Percentiles rank a stretch among this genome's conserved stretches.
Evolutionary conservation across 306 rosid genomes (phyloP).

Genomic region (Gastrolobium bilobum): DNA sequence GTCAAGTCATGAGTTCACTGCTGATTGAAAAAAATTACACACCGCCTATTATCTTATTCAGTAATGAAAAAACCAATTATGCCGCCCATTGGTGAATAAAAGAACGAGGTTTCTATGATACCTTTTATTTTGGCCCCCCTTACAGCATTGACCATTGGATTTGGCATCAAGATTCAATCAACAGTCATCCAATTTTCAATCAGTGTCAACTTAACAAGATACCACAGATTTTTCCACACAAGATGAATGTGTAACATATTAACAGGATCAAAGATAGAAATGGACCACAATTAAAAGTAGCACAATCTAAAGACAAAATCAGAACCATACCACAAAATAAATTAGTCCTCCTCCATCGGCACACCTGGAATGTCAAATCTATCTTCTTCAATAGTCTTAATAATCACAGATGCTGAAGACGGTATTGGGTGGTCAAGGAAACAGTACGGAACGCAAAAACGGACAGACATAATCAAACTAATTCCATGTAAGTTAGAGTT

Average conservation of each 20-base stretch:
- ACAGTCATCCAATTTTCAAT: background rate
- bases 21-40: background rate
- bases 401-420: conserved; percentile 64
- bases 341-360: conserved; percentile 86
- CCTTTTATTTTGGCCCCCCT: background rate
- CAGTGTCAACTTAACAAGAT: background rate
- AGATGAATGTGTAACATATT: background rate
- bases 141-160: background rate
- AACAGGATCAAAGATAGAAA: conserved; percentile 17
- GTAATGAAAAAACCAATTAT: conserved; percentile 7
- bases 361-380: conserved; percentile 87
- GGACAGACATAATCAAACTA: conserved; percentile 6
- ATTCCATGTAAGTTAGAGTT: conserved; percentile 8
- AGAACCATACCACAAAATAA: conserved; percentile 53
- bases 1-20: background rate
- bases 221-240: background rate
- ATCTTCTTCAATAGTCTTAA: conserved; percentile 82
- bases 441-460: background rate
- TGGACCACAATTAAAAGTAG: conserved; percentile 11
- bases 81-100: background rate
- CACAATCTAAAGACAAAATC: conserved; percentile 12
- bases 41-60: background rate
- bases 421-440: conserved; percentile 56
- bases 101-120: background rate
- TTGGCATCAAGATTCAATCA: background rate